Evolutionary conservation across 495 filamentous ascomycete genomes (phyloP), one percentile per base, ranked within the genome.

Genomic region (Penicillium waksmanii): DNA sequence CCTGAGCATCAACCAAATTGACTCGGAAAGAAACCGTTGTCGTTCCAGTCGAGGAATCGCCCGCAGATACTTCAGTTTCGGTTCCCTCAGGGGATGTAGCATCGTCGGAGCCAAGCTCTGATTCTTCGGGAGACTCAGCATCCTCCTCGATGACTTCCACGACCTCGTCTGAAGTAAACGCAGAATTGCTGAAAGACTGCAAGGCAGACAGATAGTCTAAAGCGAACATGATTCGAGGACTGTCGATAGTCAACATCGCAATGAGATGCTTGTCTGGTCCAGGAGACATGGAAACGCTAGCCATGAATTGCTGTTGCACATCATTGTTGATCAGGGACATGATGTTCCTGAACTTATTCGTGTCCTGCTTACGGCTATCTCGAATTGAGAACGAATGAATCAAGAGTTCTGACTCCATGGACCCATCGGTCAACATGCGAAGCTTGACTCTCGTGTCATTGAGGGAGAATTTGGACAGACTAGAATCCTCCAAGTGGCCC

Each of bases 231-330:
- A 98, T 84, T 8, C 93, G 87, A 10, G 95, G 95, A 60, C 96
- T 98, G 67, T 98, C 95, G 57, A 98, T 85, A n/a, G 93, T 96
- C 60, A 97, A 80, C 69, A 97, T 89, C 4, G 91, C 92, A 64
- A 98, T 92, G 49, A 97, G 73, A 75, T 90, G 91, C 60, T 85
- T 84, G 9, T 97, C 88, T 34, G 87, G 75, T 3, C 93, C 94
- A 25, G 92, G 90, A 8, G 96, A 93, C 70, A 98, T 94, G 8
- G 92, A 93, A 31, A 98, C 77, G 75, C 89, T 96, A 36, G 95
- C 95, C 96, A 98, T 98, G 69, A 98, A 96, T 60, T 89, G 87
- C 75, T 98, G 95, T 67, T 96, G 90, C 10, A 95, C 93, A 52
- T 89, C 88, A 60, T 91, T 90, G 70, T 97, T 98, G 66, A 92